These are phyloP conservation scores for Helianthus annuus DNA, from an alignment of 129 eudicot species.

Conservation along the genomic window DNA sequence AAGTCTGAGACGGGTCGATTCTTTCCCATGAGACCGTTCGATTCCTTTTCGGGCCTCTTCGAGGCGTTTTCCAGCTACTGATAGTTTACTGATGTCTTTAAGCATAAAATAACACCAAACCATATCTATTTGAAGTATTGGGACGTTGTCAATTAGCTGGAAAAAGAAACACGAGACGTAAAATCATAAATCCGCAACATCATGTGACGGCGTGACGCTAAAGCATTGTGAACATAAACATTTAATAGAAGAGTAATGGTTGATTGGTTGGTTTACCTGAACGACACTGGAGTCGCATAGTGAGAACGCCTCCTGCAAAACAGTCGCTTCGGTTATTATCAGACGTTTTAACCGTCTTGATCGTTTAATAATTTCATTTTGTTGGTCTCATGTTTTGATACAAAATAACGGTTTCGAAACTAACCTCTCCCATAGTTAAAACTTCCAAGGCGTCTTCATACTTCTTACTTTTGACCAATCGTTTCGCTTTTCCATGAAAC, in stretches of 20 bases:
- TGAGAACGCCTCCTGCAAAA: conserved; percentile 86
- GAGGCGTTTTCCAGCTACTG: conserved; percentile 86
- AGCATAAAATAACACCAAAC: conserved; percentile 99
- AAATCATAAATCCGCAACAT: conserved; percentile 3
- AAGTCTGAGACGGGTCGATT: conserved; percentile 66
- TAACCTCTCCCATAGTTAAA: conserved; percentile 89
- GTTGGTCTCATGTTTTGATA: neutral
- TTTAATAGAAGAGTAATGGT: neutral
- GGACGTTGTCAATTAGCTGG: conserved; percentile 81
- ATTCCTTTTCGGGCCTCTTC: conserved; percentile 85
- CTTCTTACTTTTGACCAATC: conserved; percentile 46
- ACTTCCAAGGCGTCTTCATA: conserved; percentile 89
- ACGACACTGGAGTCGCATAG: conserved; percentile 72
- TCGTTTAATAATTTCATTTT: neutral
- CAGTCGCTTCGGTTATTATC: conserved; percentile 9
- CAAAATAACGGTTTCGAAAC: conserved; percentile 16
- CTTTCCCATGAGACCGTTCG: conserved; percentile 80
- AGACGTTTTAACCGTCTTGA: neutral
- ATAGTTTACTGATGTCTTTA: conserved; percentile 78
- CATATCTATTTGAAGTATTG: conserved; percentile 88
- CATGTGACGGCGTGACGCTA: neutral
- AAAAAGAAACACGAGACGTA: conserved; percentile 24
- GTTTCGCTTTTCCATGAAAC: conserved; percentile 85
- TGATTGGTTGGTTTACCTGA: conserved; percentile 53
- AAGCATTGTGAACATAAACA: conserved; percentile 1